A percentile compares a stretch with the other conserved stretches of the same genome.
phyloP scores from a whole-genome alignment of 192 early-diverging fungal species.

The Coemansia sp. region DNA sequence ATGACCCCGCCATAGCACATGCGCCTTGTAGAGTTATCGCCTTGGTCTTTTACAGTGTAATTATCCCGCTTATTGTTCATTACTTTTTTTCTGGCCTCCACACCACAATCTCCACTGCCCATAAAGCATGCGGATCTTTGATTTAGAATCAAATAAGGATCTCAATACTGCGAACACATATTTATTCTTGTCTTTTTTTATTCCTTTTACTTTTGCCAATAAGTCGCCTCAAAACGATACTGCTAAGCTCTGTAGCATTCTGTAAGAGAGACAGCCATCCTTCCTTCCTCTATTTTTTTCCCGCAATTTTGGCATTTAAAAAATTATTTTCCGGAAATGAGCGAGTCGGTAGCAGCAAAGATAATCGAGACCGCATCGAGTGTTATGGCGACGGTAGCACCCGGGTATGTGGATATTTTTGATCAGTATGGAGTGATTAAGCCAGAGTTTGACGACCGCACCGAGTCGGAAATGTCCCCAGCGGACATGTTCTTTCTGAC shows the following conservation, averaged over 20 bases:
- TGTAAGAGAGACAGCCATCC: background rate
- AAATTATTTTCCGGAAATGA: conserved; percentile 17
- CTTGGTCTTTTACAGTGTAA: too few species aligned
- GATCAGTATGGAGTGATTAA: conserved; percentile 49
- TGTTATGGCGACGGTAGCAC: conserved; percentile 26
- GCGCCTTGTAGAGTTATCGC: too few species aligned
- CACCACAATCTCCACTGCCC: too few species aligned
- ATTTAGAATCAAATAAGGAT: too few species aligned
- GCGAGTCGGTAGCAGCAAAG: conserved; percentile 35
- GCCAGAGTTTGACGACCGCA: conserved; percentile 47
- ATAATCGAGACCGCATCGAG: conserved; percentile 34
- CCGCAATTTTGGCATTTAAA: background rate
- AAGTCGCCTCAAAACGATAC: background rate
- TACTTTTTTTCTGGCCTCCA: too few species aligned
- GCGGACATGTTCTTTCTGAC: conserved; percentile 54
- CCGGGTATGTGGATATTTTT: conserved; percentile 35
- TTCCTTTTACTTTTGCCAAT: too few species aligned
- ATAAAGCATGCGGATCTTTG: too few species aligned
- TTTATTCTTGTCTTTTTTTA: too few species aligned
- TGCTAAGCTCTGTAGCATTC: background rate
- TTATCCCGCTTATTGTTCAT: too few species aligned
- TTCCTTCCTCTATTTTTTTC: background rate
- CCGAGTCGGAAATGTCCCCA: conserved; percentile 53
- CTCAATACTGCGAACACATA: too few species aligned
- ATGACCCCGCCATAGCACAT: too few species aligned